Base-by-base conservation (phyloP, 106 monocot genomes). In the Acanthochlamys bracteata region DNA sequence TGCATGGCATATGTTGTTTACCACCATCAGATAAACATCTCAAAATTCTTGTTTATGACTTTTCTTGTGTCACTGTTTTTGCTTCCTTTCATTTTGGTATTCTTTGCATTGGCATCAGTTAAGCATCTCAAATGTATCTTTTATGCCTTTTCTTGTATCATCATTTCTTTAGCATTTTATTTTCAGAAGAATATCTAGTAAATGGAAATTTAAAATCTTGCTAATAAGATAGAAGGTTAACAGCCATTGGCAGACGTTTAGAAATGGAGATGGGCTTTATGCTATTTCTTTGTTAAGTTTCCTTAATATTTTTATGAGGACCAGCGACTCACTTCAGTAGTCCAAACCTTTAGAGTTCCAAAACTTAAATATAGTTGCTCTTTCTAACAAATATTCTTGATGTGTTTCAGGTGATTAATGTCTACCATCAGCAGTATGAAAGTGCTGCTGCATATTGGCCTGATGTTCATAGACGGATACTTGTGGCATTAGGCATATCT, bases 391-490 rank as follows among this genome's bases (percentile, higher is more conserved):
- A 20, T 20, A 11, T 63, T 41, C 23, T 62, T 10, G 53, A 19
- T 74, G 24, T 55, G 10, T 0, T 2, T 19, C 55, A 89, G 89
- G 74, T 89, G 3, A 85, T 89, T 59, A 89, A 89, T 61, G 89
- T 89, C 10, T 89, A 89, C 67, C 82, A 89, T 66, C 84, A 84
- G 79, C 77, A 89, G 68, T 89, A 89, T 67, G 89, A 89, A 67
- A 89, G 89, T 47, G 82, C 62, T 20, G 89, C 74, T 59, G 78
- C 76, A 64, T 89, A 85, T 64, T 89, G 89, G 89, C 89, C 89
- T 24, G 76, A 71, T 59, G 89, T 89, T 25, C 84, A 89, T 76
- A 40, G 72, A 1, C 79, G 84, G 16, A 75, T 89, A 49, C 66
- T 89, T 10, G 25, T 55, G 39, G 85, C 84, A 11, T 39, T 89